A percentile compares a stretch with the other conserved stretches of the same genome.
Conservation (phyloP, 371 early-diverging fungal genomes). For the Mucor saturninus region DNA sequence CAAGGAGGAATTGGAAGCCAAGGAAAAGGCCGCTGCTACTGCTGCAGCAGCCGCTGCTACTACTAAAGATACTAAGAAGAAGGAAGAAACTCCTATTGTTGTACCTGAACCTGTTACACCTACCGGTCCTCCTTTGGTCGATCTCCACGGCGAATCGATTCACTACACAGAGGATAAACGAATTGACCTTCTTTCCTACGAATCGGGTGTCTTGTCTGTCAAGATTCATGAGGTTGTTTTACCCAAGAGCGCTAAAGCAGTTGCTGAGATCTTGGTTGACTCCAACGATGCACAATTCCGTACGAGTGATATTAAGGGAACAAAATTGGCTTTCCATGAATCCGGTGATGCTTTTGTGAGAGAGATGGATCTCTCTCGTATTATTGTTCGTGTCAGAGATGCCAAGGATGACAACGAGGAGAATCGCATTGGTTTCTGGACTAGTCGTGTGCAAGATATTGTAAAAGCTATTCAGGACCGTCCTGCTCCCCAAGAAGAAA, state of each 20-base stretch:
- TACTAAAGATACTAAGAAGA: not conserved
- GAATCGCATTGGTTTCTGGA: constrained; percentile 28
- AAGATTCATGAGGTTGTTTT: constrained; percentile 33
- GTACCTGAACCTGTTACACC: constrained; percentile 7
- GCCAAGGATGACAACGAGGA: constrained; percentile 24
- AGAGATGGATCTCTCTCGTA: constrained; percentile 39
- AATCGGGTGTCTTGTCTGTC: constrained; percentile 36
- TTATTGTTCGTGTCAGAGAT: constrained; percentile 27
- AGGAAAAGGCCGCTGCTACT: constrained; percentile 7
- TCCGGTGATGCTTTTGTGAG: constrained; percentile 41
- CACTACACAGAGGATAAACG: constrained; percentile 27
- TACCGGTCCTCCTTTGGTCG: constrained; percentile 16
- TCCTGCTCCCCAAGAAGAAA: constrained; percentile 2
- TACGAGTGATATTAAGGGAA: constrained; percentile 29
- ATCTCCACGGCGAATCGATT: constrained; percentile 37
- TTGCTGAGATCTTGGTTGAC: constrained; percentile 37
- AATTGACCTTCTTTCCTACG: constrained; percentile 28
- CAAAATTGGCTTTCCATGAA: constrained; percentile 28
- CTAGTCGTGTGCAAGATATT: constrained; percentile 25
- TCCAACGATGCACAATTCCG: constrained; percentile 40
- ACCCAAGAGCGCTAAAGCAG: constrained; percentile 20
- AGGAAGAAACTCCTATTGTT: not conserved
- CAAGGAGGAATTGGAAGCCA: constrained; percentile 19
- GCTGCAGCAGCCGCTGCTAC: constrained; percentile 5
- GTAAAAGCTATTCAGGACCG: constrained; percentile 18